A percentile compares a stretch with the other conserved stretches of the same genome.
These are phyloP conservation scores for Colletotrichum endophyticum DNA, from an alignment of 2,329 filamentous ascomycete genomes.

Conservation along the genomic window DNA sequence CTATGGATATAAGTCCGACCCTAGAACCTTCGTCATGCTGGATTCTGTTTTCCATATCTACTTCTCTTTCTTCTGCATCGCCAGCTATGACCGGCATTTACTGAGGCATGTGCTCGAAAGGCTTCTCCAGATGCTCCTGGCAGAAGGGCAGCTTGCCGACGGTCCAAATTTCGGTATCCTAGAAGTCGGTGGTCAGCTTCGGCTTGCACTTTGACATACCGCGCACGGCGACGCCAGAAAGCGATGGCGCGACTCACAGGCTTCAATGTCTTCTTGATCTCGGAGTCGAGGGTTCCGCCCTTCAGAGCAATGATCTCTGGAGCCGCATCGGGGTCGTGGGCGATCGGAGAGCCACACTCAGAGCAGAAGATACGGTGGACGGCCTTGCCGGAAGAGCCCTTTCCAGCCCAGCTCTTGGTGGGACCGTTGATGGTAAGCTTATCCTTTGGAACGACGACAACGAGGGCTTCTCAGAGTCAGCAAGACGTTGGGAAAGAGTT, in stretches of 20 bases:
- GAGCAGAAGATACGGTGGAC: conserved; percentile 74
- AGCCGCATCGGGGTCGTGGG: conserved; percentile 74
- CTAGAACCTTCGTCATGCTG: not conserved
- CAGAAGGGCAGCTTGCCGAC: conserved; percentile 73
- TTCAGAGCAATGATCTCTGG: conserved; percentile 73
- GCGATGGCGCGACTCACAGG: conserved; percentile 50
- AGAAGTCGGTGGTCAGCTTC: not conserved
- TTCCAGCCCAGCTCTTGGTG: conserved; percentile 67
- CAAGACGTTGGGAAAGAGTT: not conserved
- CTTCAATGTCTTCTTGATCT: conserved; percentile 72
- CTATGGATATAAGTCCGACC: not conserved
- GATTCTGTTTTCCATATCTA: not conserved
- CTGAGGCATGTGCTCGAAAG: conserved; percentile 68
- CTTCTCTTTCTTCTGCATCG: not conserved
- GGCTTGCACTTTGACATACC: not conserved
- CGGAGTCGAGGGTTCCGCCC: conserved; percentile 66
- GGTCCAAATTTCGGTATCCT: conserved; percentile 75
- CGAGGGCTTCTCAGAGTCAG: conserved; percentile 55
- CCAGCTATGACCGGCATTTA: conserved; percentile 32
- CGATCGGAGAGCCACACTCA: conserved; percentile 73
- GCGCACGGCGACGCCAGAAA: not conserved
- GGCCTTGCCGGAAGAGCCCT: conserved; percentile 63
- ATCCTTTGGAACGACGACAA: conserved; percentile 69
- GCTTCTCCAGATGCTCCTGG: conserved; percentile 67
- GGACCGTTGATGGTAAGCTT: conserved; percentile 68